A percentile compares a stretch with the other conserved stretches of the same genome.
These are phyloP conservation scores for Euryodendron excelsum DNA, from an alignment of 148 eudicot genomes.

Conservation along the genomic window DNA sequence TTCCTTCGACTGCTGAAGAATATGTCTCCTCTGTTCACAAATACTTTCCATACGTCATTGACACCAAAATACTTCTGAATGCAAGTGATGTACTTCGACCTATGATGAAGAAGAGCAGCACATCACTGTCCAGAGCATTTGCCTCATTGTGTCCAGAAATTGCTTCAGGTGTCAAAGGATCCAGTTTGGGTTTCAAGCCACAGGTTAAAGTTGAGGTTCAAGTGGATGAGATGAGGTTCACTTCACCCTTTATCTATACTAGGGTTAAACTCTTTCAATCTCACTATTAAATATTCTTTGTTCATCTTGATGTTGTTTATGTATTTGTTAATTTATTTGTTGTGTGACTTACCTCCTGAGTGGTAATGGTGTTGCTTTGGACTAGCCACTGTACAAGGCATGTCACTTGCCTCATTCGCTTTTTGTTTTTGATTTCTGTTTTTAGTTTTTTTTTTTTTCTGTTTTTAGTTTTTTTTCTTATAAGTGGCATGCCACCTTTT, in stretches of 20 bases:
- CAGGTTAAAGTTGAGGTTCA: conserved; percentile 81
- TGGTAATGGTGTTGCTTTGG: background rate
- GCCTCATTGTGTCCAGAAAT: conserved; percentile 69
- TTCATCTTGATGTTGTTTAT: background rate
- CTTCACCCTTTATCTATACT: conserved; percentile 12
- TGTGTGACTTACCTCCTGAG: background rate
- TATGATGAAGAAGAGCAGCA: conserved; percentile 62
- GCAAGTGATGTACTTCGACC: conserved; percentile 40
- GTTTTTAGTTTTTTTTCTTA: no score
- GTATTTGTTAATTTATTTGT: background rate
- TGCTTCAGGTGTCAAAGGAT: conserved; percentile 37
- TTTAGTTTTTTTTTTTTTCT: no score
- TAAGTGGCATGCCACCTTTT: background rate
- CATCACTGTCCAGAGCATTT: conserved; percentile 86
- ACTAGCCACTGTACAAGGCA: background rate
- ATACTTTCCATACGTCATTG: conserved; percentile 67
- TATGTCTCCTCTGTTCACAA: conserved; percentile 56
- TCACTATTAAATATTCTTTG: background rate
- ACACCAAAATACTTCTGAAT: conserved; percentile 81
- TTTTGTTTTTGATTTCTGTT: no score
- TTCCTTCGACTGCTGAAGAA: conserved; percentile 69
- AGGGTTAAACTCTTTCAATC: background rate
- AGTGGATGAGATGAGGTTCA: conserved; percentile 93
- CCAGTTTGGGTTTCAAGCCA: conserved; percentile 28
- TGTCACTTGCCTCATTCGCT: background rate